Conservation (phyloP, 495 filamentous ascomycete species). For the Lasiosphaeris hirsuta region DNA sequence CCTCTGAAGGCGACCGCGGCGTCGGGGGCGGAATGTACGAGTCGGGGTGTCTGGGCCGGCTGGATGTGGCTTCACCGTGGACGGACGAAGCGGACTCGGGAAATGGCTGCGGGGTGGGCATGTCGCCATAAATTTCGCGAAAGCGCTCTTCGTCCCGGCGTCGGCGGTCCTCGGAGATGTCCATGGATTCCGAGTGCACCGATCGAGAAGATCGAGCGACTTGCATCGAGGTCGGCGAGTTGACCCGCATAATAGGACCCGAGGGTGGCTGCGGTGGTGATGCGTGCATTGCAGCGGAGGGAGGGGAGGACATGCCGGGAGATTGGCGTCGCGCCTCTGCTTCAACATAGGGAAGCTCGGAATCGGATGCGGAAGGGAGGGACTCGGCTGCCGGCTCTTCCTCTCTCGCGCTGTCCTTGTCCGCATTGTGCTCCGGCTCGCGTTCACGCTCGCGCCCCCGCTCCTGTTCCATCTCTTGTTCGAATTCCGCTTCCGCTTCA, state of each 20-base stretch:
- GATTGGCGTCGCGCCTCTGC: not conserved
- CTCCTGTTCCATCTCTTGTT: not conserved
- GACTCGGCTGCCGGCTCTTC: not conserved
- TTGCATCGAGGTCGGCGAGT: slow-evolving; percentile 6
- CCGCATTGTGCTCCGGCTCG: not conserved
- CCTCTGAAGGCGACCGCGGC: slow-evolving; percentile 20
- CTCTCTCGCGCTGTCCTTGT: not conserved
- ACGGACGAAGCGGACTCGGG: not conserved
- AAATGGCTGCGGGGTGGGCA: slow-evolving; percentile 20
- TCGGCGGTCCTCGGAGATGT: slow-evolving; percentile 29
- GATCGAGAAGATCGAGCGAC: slow-evolving; percentile 9
- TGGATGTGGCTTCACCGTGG: slow-evolving; percentile 5
- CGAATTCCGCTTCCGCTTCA: slow-evolving; percentile 19
- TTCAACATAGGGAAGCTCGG: not conserved
- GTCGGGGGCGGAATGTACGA: slow-evolving; percentile 26
- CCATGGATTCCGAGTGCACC: slow-evolving; percentile 19
- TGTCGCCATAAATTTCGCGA: slow-evolving; percentile 53
- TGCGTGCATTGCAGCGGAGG: slow-evolving; percentile 18
- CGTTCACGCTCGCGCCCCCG: not conserved
- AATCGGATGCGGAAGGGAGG: slow-evolving; percentile 2
- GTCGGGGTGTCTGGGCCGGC: slow-evolving; percentile 23
- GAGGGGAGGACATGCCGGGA: slow-evolving; percentile 13
- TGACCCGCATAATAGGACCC: not conserved
- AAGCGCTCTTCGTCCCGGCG: slow-evolving; percentile 48
- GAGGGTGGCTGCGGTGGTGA: slow-evolving; percentile 8